Evolutionary conservation across 495 filamentous ascomycete genomes (phyloP), one percentile per base, ranked within the genome.

Genomic region (Penicillium antarcticum): DNA sequence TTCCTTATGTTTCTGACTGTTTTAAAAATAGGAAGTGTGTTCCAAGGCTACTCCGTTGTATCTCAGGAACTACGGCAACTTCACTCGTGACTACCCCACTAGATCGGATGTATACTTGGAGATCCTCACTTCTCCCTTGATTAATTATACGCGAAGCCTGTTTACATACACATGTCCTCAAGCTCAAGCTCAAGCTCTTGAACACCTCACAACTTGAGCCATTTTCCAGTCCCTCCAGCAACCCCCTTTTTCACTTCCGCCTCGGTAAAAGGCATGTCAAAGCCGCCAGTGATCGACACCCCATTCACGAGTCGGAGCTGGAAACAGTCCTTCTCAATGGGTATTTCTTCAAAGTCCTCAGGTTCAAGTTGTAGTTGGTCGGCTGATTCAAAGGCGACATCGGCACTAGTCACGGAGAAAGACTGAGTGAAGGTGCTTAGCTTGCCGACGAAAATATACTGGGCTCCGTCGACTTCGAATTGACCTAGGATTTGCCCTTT

Each of bases 381-480:
- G 12, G 16, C 43, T 9, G 50, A 52, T 1, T 52, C 36, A 24
- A 46, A 46, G 34, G 42, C 21, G 12, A 52, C 31, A 3, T 45
- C 42, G 42, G 50, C 50, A 18, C 40, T 46, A 1, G 50, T 36
- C 12, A 52, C 18, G 4, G 42, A 45, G 18, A 52, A 52, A 21
- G 50, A 52, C 13, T 45, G 43, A 6, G 26, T 35, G 1, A 45
- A 45, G 29, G 40, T 31, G 24, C 29, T 32, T 16, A 52, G 13
- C 8, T 37, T 52, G 18, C 50, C 50, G 23, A 46, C 50, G 35
- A 52, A 46, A 5, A 46, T 45, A 10, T 52, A 52, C 17, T 45
- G 42, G n/a, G 42, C 24, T 33, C 50, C 50, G 12, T 52, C 50
- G 36, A 52, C 42, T 40, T 45, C 50, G 17, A 52, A 52, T 46